Conservation (phyloP, 2,329 filamentous ascomycete genomes). For the Neoscytalidium dimidiatum region DNA sequence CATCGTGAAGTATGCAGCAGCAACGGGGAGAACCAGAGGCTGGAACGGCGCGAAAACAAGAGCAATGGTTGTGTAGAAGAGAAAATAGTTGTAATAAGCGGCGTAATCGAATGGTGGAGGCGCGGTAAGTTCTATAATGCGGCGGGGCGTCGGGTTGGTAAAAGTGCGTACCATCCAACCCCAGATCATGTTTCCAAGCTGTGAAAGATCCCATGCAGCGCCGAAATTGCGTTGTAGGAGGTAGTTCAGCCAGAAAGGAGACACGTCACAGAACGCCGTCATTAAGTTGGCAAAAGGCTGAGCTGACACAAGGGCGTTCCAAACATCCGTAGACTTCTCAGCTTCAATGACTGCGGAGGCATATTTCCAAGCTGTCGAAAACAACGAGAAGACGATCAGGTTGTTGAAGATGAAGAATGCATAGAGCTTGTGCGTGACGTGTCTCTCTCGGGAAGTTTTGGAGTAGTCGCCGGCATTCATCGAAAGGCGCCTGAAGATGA, state of each 20-base stretch:
- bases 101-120: constrained; percentile 93
- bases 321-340: constrained; percentile 54
- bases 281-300: constrained; percentile 67
- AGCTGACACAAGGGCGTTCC: constrained; percentile 68
- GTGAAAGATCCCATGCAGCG: constrained; percentile 89
- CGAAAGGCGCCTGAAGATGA: constrained; percentile 85
- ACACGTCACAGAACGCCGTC: constrained; percentile 75
- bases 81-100: constrained; percentile 96
- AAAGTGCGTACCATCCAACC: constrained; percentile 85
- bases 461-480: constrained; percentile 83
- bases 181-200: constrained; percentile 80
- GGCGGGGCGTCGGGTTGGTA: constrained; percentile 81
- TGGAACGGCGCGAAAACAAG: constrained; percentile 84
- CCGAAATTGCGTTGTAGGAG: constrained; percentile 90
- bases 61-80: constrained; percentile 90
- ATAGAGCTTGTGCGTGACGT: constrained; percentile 88
- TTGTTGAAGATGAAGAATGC: constrained; percentile 99
- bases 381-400: constrained; percentile 88
- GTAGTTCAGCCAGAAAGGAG: constrained; percentile 93
- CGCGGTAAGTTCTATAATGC: constrained; percentile 89
- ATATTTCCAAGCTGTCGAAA: constrained; percentile 79
- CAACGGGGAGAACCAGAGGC: constrained; percentile 81
- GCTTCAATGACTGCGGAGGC: constrained; percentile 64
- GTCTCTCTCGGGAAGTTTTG: constrained; percentile 88
- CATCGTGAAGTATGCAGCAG: constrained; percentile 83